phyloP scores from a whole-genome alignment of 2,329 filamentous ascomycete genomes.

The Byssochlamys sp. region DNA sequence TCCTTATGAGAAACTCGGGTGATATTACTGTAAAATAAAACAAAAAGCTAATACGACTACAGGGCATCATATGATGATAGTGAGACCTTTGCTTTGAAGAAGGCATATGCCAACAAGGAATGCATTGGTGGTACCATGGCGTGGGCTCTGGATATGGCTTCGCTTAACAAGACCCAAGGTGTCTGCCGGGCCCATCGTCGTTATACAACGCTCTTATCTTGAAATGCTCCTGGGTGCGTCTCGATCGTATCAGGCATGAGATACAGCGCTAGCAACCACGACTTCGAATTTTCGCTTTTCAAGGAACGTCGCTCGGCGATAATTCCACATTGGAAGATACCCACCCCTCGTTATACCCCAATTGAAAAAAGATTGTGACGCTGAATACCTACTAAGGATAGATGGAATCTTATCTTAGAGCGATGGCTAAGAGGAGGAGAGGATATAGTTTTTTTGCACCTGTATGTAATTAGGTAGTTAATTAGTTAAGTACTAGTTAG shows the following conservation, averaged over 20 bases:
- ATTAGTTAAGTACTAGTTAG: background rate
- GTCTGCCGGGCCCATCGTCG: background rate
- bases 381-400: background rate
- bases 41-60: background rate
- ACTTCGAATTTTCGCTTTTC: background rate
- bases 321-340: background rate
- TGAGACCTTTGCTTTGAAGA: constrained; percentile 28
- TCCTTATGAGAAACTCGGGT: background rate
- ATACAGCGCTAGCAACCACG: too few relatives aligned
- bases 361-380: background rate
- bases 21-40: background rate
- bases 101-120: constrained; percentile 21
- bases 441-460: too few relatives aligned
- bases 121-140: constrained; percentile 25
- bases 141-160: constrained; percentile 7
- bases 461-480: background rate
- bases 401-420: background rate
- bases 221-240: too few relatives aligned
- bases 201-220: too few relatives aligned
- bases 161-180: background rate
- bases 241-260: too few relatives aligned
- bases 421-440: background rate
- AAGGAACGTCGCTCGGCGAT: background rate
- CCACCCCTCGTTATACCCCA: background rate
- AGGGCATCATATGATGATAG: constrained; percentile 25